A percentile compares a stretch with the other conserved stretches of the same genome.
phyloP scores from a whole-genome alignment of 2,329 filamentous ascomycete species.

The Talaromyces albobiverticillius region DNA sequence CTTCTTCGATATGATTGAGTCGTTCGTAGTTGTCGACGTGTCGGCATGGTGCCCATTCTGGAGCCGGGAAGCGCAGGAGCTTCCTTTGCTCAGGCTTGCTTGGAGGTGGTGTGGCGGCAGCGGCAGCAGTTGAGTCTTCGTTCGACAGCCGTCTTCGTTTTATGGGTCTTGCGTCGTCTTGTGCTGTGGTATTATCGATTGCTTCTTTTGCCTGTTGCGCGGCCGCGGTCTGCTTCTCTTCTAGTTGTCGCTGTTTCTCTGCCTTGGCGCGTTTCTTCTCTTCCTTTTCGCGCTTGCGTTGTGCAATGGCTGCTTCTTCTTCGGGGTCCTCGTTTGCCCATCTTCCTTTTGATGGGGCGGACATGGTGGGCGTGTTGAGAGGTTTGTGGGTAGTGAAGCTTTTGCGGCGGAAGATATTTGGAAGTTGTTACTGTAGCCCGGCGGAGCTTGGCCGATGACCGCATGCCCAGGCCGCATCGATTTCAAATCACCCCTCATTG shows the following conservation, averaged over 20 bases:
- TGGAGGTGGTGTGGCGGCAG: neutral
- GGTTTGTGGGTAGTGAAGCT: neutral
- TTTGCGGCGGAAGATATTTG: neutral
- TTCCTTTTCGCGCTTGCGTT: slow-evolving; percentile 78
- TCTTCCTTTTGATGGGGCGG: slow-evolving; percentile 66
- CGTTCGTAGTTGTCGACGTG: slow-evolving; percentile 87
- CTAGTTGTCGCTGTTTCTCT: slow-evolving; percentile 70
- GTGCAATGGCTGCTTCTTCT: slow-evolving; percentile 63
- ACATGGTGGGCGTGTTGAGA: slow-evolving; percentile 45
- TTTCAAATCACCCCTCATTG: slow-evolving; percentile 15
- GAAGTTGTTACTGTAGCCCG: too few relatives aligned
- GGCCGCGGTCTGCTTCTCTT: too few relatives aligned
- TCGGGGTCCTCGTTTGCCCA: slow-evolving; percentile 88
- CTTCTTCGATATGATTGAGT: slow-evolving; percentile 96
- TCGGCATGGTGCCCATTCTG: slow-evolving; percentile 67
- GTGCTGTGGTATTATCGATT: slow-evolving; percentile 7
- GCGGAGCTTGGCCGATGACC: slow-evolving; percentile 8
- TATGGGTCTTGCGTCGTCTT: slow-evolving; percentile 48
- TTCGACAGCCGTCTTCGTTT: slow-evolving; percentile 36
- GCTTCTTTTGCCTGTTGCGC: slow-evolving; percentile 14
- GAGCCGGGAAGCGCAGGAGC: slow-evolving; percentile 69
- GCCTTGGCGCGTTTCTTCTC: slow-evolving; percentile 82
- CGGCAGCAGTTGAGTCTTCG: neutral
- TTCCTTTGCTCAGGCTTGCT: slow-evolving; percentile 30
- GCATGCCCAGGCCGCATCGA: slow-evolving; percentile 16